Base-by-base conservation (phyloP, 1,284 basidiomycete genomes). In the Cystobasidium pallidum region DNA sequence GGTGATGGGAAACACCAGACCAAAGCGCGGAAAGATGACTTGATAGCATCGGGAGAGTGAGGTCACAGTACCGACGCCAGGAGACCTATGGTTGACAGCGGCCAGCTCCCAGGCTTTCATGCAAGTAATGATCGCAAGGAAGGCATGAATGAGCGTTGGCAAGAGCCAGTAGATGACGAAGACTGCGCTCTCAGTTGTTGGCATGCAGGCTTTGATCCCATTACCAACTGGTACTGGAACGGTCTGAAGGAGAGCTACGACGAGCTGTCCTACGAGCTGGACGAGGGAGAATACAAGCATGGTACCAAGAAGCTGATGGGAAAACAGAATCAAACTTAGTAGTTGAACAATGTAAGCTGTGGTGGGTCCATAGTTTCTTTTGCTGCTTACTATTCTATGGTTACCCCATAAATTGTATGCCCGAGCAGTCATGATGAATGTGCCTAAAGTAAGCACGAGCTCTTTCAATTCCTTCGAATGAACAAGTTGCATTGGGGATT, bases 161-260 rank as follows among this genome's bases (percentile, higher is more conserved):
- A 67, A 57, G 52, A 67, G 39, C 66, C 66, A 67, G 54, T 67
- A 67, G 21, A 57, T 24, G 17, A 67, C 28, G 39, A 39, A 67
- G 26, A 67, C n/a, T 8, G 52, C 52, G 21, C 54, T 41, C 28
- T 57, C 39, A 10, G 54, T 28, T 39, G 66, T 58, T 17, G 66
- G 52, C 15, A 67, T 54, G 54, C 66, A 67, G 28, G 66, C 54
- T 39, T 43, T 36, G 6, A 67, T 39, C 13, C 66, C 66, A 39
- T 51, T 57, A 28, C 49, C 54, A 4, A 67, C 30, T 1, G 66
- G 52, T n/a, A 57, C 49, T 15, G 66, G 39, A 2, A 43, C 54
- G 8, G 66, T 67, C 41, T 67, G 30, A 13, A 30, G 36, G n/a
- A 67, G 21, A 10, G 66, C 32, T 3, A 67, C 32, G 15, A 39